These are phyloP conservation scores for Euphrasia confusa DNA, from an alignment of 257 asterid species.

Conservation along the genomic window DNA sequence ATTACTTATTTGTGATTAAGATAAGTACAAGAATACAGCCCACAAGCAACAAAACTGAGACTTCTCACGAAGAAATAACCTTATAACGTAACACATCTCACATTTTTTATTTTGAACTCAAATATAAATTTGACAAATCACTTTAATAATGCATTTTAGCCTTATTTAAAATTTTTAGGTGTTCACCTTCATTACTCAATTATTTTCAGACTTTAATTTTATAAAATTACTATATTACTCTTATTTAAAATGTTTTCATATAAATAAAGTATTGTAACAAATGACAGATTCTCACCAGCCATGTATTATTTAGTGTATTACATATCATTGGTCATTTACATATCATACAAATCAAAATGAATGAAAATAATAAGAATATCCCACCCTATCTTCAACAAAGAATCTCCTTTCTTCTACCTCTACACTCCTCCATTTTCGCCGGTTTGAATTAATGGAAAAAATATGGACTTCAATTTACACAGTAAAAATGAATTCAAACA, in stretches of 20 bases:
- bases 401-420: constrained; percentile 28
- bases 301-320: constrained; percentile 5
- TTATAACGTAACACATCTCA: no score
- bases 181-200: no score
- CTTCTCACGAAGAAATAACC: no score
- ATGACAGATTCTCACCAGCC: neutral
- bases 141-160: no score
- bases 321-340: constrained; percentile 24
- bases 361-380: constrained; percentile 31
- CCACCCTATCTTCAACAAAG: constrained; percentile 40
- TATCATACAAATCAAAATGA: constrained; percentile 33
- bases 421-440: constrained; percentile 25
- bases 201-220: no score
- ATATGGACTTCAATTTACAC: constrained; percentile 27
- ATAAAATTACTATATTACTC: no score
- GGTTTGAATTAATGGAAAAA: neutral
- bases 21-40: no score
- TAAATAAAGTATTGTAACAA: neutral
- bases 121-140: no score
- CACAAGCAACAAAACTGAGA: no score
- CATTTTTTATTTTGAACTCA: no score
- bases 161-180: no score
- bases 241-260: neutral
- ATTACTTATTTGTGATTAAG: no score
- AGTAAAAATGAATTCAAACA: constrained; percentile 15